Conservation (phyloP, 257 asterid species). For the Solanum microdontum region DNA sequence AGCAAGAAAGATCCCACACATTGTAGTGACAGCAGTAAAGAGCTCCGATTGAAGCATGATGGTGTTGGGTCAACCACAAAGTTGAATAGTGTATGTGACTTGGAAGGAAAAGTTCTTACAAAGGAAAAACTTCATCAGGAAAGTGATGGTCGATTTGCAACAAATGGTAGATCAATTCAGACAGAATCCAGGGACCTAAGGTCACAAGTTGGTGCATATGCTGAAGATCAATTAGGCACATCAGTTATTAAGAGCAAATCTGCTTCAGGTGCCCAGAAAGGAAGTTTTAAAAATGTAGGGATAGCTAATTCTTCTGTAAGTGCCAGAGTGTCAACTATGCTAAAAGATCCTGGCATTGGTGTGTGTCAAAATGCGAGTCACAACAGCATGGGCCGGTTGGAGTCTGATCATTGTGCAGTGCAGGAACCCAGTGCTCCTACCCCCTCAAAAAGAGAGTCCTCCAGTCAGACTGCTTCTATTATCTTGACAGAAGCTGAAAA, state of each 20-base stretch:
- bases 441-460: conserved; percentile 25
- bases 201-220: conserved; percentile 27
- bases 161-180: conserved; percentile 15
- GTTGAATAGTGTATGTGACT: conserved; percentile 13
- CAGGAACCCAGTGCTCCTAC: conserved; percentile 18
- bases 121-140: conserved; percentile 16
- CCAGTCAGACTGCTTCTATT: conserved; percentile 25
- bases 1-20: conserved; percentile 28
- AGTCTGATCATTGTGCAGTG: conserved; percentile 20
- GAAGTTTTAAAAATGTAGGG: conserved; percentile 20
- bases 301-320: conserved; percentile 23
- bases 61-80: conserved; percentile 17
- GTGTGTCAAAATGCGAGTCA: conserved; percentile 22
- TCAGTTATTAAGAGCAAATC: conserved; percentile 19
- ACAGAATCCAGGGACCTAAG: conserved; percentile 23
- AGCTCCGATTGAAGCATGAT: conserved; percentile 16
- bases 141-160: conserved; percentile 13
- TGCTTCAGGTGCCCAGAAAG: conserved; percentile 30
- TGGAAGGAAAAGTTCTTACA: conserved; percentile 2
- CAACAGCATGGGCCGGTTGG: conserved; percentile 12
- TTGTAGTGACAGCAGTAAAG: conserved; percentile 21
- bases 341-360: conserved; percentile 20
- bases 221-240: conserved; percentile 29
- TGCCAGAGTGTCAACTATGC: conserved; percentile 28
- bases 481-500: conserved; percentile 69